Conservation (phyloP, 495 filamentous ascomycete genomes). For the Xylaria longipes region DNA sequence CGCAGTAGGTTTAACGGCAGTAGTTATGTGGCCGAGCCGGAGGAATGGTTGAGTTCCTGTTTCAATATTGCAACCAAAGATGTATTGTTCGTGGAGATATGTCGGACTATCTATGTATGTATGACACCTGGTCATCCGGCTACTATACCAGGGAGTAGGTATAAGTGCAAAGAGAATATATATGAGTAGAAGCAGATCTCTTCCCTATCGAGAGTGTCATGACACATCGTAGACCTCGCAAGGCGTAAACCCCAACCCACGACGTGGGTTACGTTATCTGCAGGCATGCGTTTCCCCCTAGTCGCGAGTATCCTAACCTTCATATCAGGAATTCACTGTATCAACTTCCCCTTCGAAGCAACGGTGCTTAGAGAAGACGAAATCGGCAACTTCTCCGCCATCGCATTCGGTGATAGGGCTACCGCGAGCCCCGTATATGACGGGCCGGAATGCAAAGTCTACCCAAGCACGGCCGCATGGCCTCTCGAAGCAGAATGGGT, state of each 20-base stretch:
- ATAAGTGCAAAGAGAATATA: neutral
- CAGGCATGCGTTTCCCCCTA: constrained; percentile 22
- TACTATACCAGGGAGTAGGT: too few species aligned
- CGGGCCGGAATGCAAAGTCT: constrained; percentile 52
- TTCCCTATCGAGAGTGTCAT: neutral
- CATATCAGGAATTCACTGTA: constrained; percentile 15
- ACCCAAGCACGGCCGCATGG: constrained; percentile 55
- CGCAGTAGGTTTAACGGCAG: neutral
- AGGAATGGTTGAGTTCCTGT: neutral
- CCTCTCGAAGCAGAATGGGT: constrained; percentile 53
- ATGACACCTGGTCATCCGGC: neutral
- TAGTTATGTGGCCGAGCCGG: constrained; percentile 1
- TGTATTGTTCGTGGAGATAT: constrained; percentile 9
- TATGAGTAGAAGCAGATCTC: constrained; percentile 6
- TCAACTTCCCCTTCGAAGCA: constrained; percentile 48
- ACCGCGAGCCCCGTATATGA: constrained; percentile 13
- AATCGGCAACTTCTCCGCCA: constrained; percentile 37
- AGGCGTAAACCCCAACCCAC: neutral
- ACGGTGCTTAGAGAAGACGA: constrained; percentile 41
- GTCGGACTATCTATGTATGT: neutral
- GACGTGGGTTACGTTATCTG: neutral
- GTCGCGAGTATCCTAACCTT: constrained; percentile 20
- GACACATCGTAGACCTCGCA: neutral
- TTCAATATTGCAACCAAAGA: neutral
- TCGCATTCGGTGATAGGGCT: constrained; percentile 39